Base-by-base conservation (phyloP, 2,329 filamentous ascomycete genomes). In the Lasiodiplodia theobromae region DNA sequence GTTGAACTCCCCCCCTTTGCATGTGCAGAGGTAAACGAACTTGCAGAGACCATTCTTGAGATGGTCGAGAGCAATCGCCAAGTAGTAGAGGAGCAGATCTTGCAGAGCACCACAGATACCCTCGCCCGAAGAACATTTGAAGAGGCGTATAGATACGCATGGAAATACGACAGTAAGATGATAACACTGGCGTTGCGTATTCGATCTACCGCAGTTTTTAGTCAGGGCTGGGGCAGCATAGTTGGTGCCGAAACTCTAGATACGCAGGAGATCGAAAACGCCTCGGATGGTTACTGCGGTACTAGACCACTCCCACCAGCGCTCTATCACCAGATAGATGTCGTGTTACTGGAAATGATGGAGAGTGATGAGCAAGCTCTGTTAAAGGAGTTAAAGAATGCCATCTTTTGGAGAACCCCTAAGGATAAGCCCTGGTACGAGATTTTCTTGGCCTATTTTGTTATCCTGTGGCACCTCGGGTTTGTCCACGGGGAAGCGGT, bases 371-470 rank as follows among this genome's bases (percentile, higher is more conserved):
- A 56, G 14, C 31, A 34, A 6, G 3, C 1, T 3, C 28, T 56
- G 12, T 69, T 75, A 18, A 78, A 78, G 65, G 71, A 75, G 58
- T 69, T 79, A 11, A 71, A 71, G 8, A 67, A 71, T 12, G 68
- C 71, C n/a, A 76, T 79, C 23, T 78, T 78, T 71, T 74, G 74
- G 37, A 71, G 74, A 3, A 74, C 72, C 37, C 76, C 77, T 69
- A 79, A n/a, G n/a, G n/a, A n/a, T n/a, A n/a, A 79, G 54, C 77
- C 77, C 3, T 80, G 77, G 77, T 79, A 79, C 52, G 77, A 79
- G 58, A 68, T 80, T 14, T 78, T 77, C 62, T 54, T 80, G 49
- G 73, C 77, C 6, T 75, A 78, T 16, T 79, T 77, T 67, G 73
- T 80, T 16, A 71, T 79, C 14, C 73, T 78, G 54, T 78, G 73